These are phyloP conservation scores for Candida sphagnicola DNA, from an alignment of 805 yeast genomes.

Conservation along the genomic window DNA sequence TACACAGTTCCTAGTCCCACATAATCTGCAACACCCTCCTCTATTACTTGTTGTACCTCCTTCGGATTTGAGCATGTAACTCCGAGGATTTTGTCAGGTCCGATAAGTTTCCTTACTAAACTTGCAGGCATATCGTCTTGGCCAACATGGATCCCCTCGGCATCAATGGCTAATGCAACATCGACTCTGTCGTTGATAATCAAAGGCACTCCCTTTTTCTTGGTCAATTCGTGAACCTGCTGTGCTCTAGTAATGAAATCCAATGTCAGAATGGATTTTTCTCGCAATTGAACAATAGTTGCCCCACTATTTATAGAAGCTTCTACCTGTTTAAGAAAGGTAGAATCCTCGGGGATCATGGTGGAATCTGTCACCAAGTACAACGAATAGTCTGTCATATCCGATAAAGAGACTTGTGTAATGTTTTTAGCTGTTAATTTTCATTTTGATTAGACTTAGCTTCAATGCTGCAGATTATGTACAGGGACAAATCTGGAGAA, in stretches of 20 bases:
- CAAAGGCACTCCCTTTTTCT: constrained; percentile 60
- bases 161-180: constrained; percentile 83
- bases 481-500: no score
- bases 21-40: constrained; percentile 60
- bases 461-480: no score
- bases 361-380: constrained; percentile 80
- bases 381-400: constrained; percentile 47
- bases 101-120: constrained; percentile 59
- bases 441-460: no score
- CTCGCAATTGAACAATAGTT: constrained; percentile 80
- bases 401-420: no score
- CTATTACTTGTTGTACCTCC: constrained; percentile 52
- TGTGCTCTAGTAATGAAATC: constrained; percentile 62
- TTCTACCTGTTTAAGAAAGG: constrained; percentile 58
- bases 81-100: constrained; percentile 74
- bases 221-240: constrained; percentile 59
- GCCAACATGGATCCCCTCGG: constrained; percentile 92
- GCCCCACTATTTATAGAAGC: constrained; percentile 67
- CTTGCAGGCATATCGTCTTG: constrained; percentile 78
- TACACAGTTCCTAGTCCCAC: constrained; percentile 82
- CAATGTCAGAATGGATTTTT: constrained; percentile 65
- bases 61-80: constrained; percentile 61
- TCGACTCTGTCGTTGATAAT: constrained; percentile 85
- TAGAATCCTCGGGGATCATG: constrained; percentile 55
- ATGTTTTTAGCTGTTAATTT: no score